These are phyloP conservation scores for Vaccinium vitisidaea DNA, from an alignment of 148 eudicot species.

Conservation along the genomic window DNA sequence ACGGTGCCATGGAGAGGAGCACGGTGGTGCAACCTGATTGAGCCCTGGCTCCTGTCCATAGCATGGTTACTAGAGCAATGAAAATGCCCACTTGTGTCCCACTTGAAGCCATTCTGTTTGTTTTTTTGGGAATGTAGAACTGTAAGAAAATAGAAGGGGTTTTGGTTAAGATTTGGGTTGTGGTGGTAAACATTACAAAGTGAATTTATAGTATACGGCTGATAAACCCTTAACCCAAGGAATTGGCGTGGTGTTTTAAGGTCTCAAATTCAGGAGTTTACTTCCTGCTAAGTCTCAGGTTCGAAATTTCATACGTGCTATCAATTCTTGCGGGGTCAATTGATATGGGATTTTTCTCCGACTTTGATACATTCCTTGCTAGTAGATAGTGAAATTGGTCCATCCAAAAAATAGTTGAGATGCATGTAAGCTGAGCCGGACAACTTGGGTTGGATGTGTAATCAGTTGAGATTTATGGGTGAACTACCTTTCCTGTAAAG, in stretches of 20 bases:
- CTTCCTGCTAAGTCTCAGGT: not conserved
- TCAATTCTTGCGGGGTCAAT: not conserved
- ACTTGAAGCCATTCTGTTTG: constrained; percentile 3
- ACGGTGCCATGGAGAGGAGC: constrained; percentile 12
- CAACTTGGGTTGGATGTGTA: not conserved
- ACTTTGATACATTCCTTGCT: not conserved
- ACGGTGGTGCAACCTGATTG: constrained; percentile 13
- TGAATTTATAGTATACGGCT: not conserved
- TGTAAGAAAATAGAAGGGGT: not conserved
- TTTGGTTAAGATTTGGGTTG: not conserved
- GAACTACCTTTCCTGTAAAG: not conserved
- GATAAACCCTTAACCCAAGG: too few relatives aligned
- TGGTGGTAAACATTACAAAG: not conserved
- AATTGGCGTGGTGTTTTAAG: not conserved
- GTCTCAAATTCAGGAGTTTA: not conserved
- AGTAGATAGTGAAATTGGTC: not conserved
- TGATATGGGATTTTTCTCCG: not conserved
- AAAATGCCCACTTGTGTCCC: not conserved
- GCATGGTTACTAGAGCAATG: not conserved
- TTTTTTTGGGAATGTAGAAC: not conserved
- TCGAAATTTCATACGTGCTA: not conserved
- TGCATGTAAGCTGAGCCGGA: not conserved
- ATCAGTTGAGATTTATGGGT: not conserved
- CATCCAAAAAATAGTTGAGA: not conserved
- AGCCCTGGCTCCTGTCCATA: not conserved